Conservation (phyloP, 2,329 filamentous ascomycete species). For the Harringtonia lauricola region DNA sequence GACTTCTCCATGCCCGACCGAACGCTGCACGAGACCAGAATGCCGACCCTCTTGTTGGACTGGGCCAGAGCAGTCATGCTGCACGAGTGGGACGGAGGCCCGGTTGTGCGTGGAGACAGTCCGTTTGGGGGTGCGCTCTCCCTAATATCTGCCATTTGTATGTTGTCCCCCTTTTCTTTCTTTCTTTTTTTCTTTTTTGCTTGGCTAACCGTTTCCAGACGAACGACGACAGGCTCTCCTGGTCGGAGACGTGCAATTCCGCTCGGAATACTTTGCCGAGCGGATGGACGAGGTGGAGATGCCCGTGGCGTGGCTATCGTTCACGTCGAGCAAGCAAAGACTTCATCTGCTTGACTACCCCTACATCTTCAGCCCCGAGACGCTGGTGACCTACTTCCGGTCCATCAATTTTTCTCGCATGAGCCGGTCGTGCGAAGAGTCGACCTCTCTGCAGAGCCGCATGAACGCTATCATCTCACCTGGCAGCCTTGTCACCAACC, state of each 20-base stretch:
- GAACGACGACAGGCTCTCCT: slow-evolving; percentile 52
- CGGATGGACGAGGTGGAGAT: slow-evolving; percentile 64
- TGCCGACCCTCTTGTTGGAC: slow-evolving; percentile 50
- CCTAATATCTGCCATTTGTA: slow-evolving; percentile 62
- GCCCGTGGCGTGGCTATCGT: slow-evolving; percentile 60
- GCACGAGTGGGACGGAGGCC: slow-evolving; percentile 68
- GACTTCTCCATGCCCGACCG: slow-evolving; percentile 39
- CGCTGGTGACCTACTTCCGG: slow-evolving; percentile 74
- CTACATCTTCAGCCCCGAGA: slow-evolving; percentile 64
- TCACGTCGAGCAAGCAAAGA: slow-evolving; percentile 47
- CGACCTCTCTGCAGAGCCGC: slow-evolving; percentile 44
- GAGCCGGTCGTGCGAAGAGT: slow-evolving; percentile 66
- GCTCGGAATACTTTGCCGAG: slow-evolving; percentile 65
- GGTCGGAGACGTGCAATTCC: slow-evolving; percentile 58
- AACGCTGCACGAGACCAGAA: slow-evolving; percentile 43
- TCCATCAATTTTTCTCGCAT: slow-evolving; percentile 80
- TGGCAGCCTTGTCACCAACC: slow-evolving; percentile 42
- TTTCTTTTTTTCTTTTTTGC: background rate
- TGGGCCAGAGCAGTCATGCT: slow-evolving; percentile 68
- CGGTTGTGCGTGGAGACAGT: slow-evolving; percentile 57
- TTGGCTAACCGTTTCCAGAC: slow-evolving; percentile 28
- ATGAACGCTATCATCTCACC: slow-evolving; percentile 45
- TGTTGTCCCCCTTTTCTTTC: slow-evolving; percentile 21
- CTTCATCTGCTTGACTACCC: slow-evolving; percentile 71
- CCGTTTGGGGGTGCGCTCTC: slow-evolving; percentile 68